Evolutionary conservation across 177 flowering plant species (phyloP), one percentile per base, ranked within the genome.

Genomic region (Vitis hybrid): DNA sequence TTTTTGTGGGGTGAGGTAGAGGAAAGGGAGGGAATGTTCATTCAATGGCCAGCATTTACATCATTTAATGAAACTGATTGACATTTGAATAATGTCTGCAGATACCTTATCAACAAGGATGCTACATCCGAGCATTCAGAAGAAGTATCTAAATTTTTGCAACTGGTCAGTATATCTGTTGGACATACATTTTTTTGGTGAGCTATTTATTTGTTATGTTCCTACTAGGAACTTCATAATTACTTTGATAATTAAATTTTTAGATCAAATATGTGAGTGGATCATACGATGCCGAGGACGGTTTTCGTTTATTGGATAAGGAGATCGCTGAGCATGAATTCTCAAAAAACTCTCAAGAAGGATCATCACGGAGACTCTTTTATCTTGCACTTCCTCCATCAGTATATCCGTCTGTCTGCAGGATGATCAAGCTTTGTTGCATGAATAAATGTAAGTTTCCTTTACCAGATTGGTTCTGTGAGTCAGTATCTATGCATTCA

Each of bases 371-470:
- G 49, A 90, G 99, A 66, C 91, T 95, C 39, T 93, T 95, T 78
- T 95, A 95, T 81, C 83, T 95, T 74, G 99, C 99, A 66, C 92
- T 95, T 60, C 99, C 99, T 76, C 99, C 99, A 50, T 93, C 99
- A 51, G 99, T 95, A 19, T 95, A 95, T 85, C 99, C 99, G 48
- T 80, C 96, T 64, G 99, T 93, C 56, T 84, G 92, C 92, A 95
- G 74, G 80, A 93, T 93, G 99, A 91, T 95, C 72, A 82, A 70
- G 70, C 60, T 68, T 2, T 83, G 60, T 75, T 90, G 98, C 90
- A 91, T 83, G 89, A 91, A 87, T 78, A 87, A 81, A 83, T 85
- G 99, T 93, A 87, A 84, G 91, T 65, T 51, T 75, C 59, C 39
- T 16, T 69, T 8, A 8, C 26, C 2, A 22, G 11, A 22, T 26